These are phyloP conservation scores for Phytopythium oedochilum DNA, from an alignment of 352 stramenopile genomes.

Conservation along the genomic window DNA sequence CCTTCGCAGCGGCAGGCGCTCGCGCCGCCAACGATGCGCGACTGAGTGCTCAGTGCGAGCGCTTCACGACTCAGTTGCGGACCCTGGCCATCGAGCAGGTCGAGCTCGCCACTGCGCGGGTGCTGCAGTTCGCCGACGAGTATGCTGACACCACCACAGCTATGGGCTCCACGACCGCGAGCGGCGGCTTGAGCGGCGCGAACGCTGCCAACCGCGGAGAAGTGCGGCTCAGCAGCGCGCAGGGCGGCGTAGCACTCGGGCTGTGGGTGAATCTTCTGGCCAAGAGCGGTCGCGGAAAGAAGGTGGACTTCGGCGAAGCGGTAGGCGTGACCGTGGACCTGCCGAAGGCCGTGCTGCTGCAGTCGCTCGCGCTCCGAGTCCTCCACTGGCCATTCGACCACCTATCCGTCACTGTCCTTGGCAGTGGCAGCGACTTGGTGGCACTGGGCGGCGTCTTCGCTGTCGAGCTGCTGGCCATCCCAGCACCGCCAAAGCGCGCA, in stretches of 20 bases:
- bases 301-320: slow-evolving; percentile 59
- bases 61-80: slow-evolving; percentile 50
- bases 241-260: slow-evolving; percentile 44
- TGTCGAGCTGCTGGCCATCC: slow-evolving; percentile 65
- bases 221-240: slow-evolving; percentile 56
- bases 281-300: slow-evolving; percentile 73
- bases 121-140: slow-evolving; percentile 73
- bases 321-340: slow-evolving; percentile 62
- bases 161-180: neutral
- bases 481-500: slow-evolving; percentile 58
- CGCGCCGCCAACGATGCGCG: slow-evolving; percentile 44
- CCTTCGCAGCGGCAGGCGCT: slow-evolving; percentile 49
- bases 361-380: slow-evolving; percentile 66
- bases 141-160: slow-evolving; percentile 53
- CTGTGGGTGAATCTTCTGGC: slow-evolving; percentile 74
- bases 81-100: slow-evolving; percentile 58
- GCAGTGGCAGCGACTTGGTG: slow-evolving; percentile 17
- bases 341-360: slow-evolving; percentile 73
- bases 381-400: slow-evolving; percentile 61
- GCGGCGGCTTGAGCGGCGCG: slow-evolving; percentile 5
- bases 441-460: slow-evolving; percentile 60
- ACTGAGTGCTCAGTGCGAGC: slow-evolving; percentile 30
- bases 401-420: slow-evolving; percentile 16
- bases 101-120: slow-evolving; percentile 53
- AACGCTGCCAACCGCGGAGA: slow-evolving; percentile 38